Evolutionary conservation across 345 rosid species (phyloP).

Genomic region (Salix arbutifolia): DNA sequence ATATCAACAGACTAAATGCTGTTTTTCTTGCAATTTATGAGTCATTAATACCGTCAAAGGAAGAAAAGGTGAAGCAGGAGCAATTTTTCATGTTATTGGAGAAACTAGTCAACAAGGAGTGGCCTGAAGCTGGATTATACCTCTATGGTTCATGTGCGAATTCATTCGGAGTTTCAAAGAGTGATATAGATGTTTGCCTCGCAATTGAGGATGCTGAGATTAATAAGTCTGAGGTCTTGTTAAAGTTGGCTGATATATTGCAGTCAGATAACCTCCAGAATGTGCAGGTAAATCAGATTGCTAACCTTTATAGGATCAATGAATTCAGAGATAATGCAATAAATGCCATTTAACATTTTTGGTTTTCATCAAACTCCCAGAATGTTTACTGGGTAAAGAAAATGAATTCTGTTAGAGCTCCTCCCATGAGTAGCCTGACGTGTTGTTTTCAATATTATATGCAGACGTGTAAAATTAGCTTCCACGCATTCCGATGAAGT

Average conservation of each 20-base stretch:
- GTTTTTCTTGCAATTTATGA: conserved; percentile 62
- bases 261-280: conserved; percentile 77
- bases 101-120: conserved; percentile 68
- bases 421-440: background rate
- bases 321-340: background rate
- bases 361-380: background rate
- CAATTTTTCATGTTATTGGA: conserved; percentile 60
- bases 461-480: background rate
- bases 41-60: conserved; percentile 73
- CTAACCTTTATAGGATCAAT: conserved; percentile 1
- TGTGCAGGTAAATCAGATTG: conserved; percentile 65
- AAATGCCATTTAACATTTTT: background rate
- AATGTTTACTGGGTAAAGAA: background rate
- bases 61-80: conserved; percentile 79
- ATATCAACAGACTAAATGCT: conserved; percentile 52
- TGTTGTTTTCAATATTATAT: background rate
- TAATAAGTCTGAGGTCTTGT: conserved; percentile 66
- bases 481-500: background rate
- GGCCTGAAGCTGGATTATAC: conserved; percentile 82
- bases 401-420: background rate
- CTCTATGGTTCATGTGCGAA: conserved; percentile 96
- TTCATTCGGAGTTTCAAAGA: conserved; percentile 86
- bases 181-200: conserved; percentile 94
- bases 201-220: conserved; percentile 52
- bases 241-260: conserved; percentile 80